Evolutionary conservation across 2,329 filamentous ascomycete species (phyloP).

Genomic region (Apiospora marii): DNA sequence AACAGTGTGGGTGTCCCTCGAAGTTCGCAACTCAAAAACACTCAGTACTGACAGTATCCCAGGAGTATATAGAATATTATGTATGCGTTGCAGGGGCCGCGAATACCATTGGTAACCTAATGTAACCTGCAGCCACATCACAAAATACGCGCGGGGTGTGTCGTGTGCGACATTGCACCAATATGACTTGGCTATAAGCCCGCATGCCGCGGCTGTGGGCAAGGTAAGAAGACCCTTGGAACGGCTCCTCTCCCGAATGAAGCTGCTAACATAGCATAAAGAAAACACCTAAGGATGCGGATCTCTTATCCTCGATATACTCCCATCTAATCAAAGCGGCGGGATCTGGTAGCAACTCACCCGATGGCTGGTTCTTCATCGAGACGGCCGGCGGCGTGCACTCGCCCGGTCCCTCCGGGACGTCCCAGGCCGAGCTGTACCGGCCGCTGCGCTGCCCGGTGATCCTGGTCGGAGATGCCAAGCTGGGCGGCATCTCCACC

Average conservation of each 20-base stretch:
- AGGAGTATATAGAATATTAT: background rate
- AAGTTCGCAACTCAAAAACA: background rate
- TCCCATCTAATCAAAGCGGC: constrained; percentile 54
- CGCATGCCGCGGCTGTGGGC: constrained; percentile 73
- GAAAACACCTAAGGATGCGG: constrained; percentile 58
- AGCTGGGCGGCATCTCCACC: constrained; percentile 80
- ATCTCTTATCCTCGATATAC: constrained; percentile 58
- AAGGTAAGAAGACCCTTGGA: constrained; percentile 43
- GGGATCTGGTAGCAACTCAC: constrained; percentile 39
- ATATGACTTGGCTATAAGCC: constrained; percentile 78
- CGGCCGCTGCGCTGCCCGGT: constrained; percentile 76
- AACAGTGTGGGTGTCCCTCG: constrained; percentile 57
- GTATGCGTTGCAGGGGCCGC: background rate
- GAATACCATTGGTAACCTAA: background rate
- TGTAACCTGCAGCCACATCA: constrained; percentile 63
- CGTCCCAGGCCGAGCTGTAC: constrained; percentile 80
- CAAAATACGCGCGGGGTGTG: constrained; percentile 62
- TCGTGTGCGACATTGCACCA: constrained; percentile 68
- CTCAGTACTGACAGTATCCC: background rate
- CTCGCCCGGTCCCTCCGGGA: constrained; percentile 79
- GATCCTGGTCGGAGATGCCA: constrained; percentile 77
- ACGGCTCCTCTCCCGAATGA: background rate
- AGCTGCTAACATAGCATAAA: constrained; percentile 34
- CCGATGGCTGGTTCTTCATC: constrained; percentile 68
- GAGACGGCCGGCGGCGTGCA: constrained; percentile 87